Evolutionary conservation across 306 rosid genomes (phyloP), one percentile per base, ranked within the genome.

Genomic region (Gastrolobium villosum): DNA sequence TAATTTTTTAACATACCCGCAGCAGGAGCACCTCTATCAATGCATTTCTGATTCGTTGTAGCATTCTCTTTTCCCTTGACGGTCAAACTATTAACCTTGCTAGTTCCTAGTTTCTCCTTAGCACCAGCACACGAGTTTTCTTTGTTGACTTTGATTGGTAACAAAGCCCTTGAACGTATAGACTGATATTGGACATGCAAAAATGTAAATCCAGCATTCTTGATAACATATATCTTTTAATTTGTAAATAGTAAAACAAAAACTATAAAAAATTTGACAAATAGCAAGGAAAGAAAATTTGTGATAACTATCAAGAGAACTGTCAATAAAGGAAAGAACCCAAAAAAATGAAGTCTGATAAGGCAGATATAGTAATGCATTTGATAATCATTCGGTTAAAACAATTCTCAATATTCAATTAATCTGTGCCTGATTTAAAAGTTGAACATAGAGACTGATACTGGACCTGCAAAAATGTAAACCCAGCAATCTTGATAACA

Each of bases 21-120:
- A 43, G 85, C 64, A 78, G 66, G 59, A 70, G 68, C 64, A 64
- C 65, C 87, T 81, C 75, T 88, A 74, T 75, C 82, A 55, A 32
- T 70, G 86, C 85, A 64, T 64, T 93, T 88, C 64, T 78, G 75
- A 75, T 74, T 85, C 62, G 60, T 82, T 20, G 67, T 76, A 70
- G 64, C 71, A 81, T 88, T 89, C 87, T 91, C 92, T 80, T 80
- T 85, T 56, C 88, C 89, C 46, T 75, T 70, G 69, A 75, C 81
- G 2, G 57, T 76, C 83, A 83, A 65, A 34, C 73, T 75, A 37
- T 45, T 61, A 55, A 74, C 39, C 67, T 54, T 77, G 32, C 46
- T 73, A 65, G 66, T 63, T 75, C 71, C 81, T 43, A 53, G 54
- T 75, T 82, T 83, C 82, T 82, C 81, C 85, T 86, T 89, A 14